These are phyloP conservation scores for Rutstroemia sp. DNA, from an alignment of 2,329 filamentous ascomycete species.

Conservation along the genomic window DNA sequence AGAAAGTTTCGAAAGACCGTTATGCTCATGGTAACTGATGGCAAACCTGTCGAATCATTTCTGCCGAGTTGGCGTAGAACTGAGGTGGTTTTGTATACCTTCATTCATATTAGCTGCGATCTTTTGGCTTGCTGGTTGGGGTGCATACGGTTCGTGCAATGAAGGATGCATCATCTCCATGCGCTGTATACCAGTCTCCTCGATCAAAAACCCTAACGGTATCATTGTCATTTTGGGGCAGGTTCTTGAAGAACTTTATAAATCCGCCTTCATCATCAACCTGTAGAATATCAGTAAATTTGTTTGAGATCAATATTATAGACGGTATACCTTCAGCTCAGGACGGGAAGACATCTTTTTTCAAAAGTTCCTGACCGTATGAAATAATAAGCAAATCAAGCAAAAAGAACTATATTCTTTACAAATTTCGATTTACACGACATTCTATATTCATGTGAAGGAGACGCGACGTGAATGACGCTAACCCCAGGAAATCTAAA, in stretches of 20 bases:
- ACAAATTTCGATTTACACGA: neutral
- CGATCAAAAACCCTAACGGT: slow-evolving; percentile 90
- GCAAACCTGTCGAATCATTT: slow-evolving; percentile 73
- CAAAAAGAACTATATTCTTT: neutral
- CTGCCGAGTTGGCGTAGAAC: slow-evolving; percentile 85
- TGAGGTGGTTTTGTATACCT: slow-evolving; percentile 97
- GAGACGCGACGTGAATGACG: slow-evolving; percentile 6
- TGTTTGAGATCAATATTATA: neutral
- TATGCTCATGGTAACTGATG: slow-evolving; percentile 90
- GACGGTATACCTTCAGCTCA: slow-evolving; percentile 54
- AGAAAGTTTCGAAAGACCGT: slow-evolving; percentile 96
- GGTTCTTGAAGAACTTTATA: slow-evolving; percentile 90
- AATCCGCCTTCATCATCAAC: slow-evolving; percentile 97
- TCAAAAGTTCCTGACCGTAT: neutral
- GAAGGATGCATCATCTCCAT: slow-evolving; percentile 76
- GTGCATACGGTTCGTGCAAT: slow-evolving; percentile 64
- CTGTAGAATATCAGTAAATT: slow-evolving; percentile 35
- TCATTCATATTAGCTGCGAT: neutral
- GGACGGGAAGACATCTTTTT: slow-evolving; percentile 61
- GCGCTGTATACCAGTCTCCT: slow-evolving; percentile 93
- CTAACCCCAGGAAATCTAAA: neutral
- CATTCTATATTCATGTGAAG: neutral
- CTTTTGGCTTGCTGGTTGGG: neutral
- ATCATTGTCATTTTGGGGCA: slow-evolving; percentile 62
- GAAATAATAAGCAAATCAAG: neutral